phyloP scores from a whole-genome alignment of 306 rosid species.

The Boehmeria nivea region DNA sequence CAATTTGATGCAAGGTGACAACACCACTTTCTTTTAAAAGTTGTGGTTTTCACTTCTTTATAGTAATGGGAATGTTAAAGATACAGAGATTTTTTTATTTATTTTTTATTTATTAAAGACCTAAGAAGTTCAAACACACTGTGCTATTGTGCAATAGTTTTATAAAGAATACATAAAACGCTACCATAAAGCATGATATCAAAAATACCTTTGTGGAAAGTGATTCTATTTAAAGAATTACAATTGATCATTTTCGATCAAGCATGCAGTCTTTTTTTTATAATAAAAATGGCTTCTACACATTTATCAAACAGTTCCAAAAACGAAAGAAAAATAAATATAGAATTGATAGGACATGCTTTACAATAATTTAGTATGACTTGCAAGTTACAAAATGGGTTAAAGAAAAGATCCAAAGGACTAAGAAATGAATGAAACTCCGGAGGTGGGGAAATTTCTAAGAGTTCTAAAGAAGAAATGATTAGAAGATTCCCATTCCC shows the following conservation, averaged over 20 bases:
- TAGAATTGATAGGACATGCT: neutral
- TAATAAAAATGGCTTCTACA: too few species aligned
- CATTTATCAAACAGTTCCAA: too few species aligned
- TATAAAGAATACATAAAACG: too few species aligned
- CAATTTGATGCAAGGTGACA: slow-evolving; percentile 32
- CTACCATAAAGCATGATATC: too few species aligned
- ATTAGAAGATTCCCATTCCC: slow-evolving; percentile 37
- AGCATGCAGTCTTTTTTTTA: too few species aligned
- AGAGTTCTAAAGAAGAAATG: slow-evolving; percentile 31
- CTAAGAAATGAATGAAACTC: slow-evolving; percentile 2
- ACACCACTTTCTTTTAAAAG: slow-evolving; percentile 26
- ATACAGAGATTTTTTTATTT: neutral
- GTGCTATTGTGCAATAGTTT: too few species aligned
- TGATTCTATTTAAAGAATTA: too few species aligned
- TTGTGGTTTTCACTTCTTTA: slow-evolving; percentile 16
- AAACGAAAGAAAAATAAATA: neutral
- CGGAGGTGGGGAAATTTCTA: slow-evolving; percentile 19
- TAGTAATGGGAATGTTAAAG: slow-evolving; percentile 14
- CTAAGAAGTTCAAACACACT: slow-evolving; percentile 3
- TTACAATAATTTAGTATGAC: too few species aligned
- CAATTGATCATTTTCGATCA: too few species aligned
- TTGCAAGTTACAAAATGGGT: slow-evolving; percentile 13
- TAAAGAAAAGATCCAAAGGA: too few species aligned
- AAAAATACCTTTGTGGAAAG: too few species aligned
- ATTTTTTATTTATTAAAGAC: neutral